Evolutionary conservation across 2,329 filamentous ascomycete species (phyloP), one percentile per base, ranked within the genome.

Genomic region (Lachnellula hyalina): DNA sequence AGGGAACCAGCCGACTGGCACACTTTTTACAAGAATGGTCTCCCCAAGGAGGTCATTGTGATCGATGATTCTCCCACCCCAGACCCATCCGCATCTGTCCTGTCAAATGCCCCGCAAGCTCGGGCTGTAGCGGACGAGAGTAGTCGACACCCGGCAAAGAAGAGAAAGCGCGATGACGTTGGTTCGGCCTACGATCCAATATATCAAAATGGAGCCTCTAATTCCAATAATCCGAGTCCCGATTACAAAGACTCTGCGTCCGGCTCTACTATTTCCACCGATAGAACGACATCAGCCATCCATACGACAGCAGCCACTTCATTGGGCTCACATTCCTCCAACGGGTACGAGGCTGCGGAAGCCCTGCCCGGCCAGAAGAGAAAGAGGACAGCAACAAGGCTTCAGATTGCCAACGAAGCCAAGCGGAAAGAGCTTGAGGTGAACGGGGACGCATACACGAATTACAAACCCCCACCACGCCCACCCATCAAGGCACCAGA

Each of bases 271-370:
- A 79, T 85, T 53, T 95, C 90, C 4, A 94, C 87, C 62, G 90
- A 93, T 71, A 84, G 90, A 60, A 95, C 89, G 14, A 87, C 87
- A 34, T 94, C 90, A 15, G 81, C 83, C 44, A 77, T 92, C 54
- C 85, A 93, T 67, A 94, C 90, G 3, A 96, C 92, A 0, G 93
- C 93, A 44, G 86, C 91, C 5, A 96, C 94, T 0, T 97, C 93
- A 14, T 74, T 92, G 5, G 87, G 85, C 14, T 92, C 89, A 5
- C 73, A 83, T 42, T 70, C 68, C 15, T 84, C 83, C 0, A 83
- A 82, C 56, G 78, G 78, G 36, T 86, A 89, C 66, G 85, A 89
- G 49, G 82, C 85, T 62, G 85, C 86, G 59, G 81, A 86, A 49
- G 76, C 76, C 34, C 77, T 81, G 51, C 77, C 83, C n/a, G 90